These are phyloP conservation scores for Jacaranda mimosifolia DNA, from an alignment of 257 asterid genomes.

Conservation along the genomic window DNA sequence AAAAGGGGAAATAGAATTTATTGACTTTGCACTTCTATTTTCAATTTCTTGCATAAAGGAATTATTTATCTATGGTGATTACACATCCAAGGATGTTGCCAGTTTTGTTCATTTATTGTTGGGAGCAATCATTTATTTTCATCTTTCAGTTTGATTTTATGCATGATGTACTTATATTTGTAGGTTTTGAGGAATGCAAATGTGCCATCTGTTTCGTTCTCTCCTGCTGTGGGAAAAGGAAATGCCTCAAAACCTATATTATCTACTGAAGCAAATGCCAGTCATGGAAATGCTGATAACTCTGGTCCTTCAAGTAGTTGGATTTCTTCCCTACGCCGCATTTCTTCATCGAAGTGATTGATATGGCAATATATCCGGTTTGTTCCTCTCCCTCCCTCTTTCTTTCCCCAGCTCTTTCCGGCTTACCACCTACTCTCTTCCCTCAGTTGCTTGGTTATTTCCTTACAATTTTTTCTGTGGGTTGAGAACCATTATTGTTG, in stretches of 20 bases:
- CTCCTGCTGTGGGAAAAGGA: conserved; percentile 74
- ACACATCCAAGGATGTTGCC: not conserved
- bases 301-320: conserved; percentile 89
- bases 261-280: conserved; percentile 76
- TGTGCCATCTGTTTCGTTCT: conserved; percentile 68
- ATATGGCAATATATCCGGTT: conserved; percentile 44
- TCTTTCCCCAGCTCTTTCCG: not conserved
- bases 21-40: conserved; percentile 3
- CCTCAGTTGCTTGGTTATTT: conserved; percentile 9
- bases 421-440: not conserved
- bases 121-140: not conserved
- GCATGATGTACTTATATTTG: conserved; percentile 28
- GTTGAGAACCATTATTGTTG: not conserved
- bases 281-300: conserved; percentile 63
- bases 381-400: conserved; percentile 15
- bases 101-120: conserved; percentile 28
- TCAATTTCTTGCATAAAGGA: conserved; percentile 8
- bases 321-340: conserved; percentile 89
- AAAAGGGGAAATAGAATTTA: not conserved
- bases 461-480: not conserved
- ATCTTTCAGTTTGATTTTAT: conserved; percentile 21
- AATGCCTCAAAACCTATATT: conserved; percentile 59
- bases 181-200: conserved; percentile 68
- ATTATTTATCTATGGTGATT: not conserved
- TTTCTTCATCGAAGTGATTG: conserved; percentile 84